Evolutionary conservation across 1,284 basidiomycete species (phyloP).

Genomic region (Ustilago xerochloae): DNA sequence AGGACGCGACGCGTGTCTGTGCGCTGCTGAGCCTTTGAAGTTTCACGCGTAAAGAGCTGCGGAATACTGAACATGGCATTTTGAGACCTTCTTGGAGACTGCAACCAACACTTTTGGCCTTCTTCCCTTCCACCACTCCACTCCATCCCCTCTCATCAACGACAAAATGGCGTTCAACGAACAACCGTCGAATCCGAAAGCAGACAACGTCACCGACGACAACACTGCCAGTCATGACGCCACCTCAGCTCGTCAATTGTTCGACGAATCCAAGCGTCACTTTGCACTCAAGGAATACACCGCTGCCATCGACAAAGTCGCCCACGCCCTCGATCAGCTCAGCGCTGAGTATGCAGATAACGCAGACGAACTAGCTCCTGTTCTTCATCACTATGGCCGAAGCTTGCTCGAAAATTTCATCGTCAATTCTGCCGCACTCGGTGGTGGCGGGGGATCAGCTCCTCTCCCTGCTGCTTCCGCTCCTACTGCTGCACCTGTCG

Average conservation of each 20-base stretch:
- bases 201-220: background rate
- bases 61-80: background rate
- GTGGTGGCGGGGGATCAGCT: slow-evolving; percentile 52
- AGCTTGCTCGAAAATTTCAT: slow-evolving; percentile 63
- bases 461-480: slow-evolving; percentile 29
- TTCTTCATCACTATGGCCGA: slow-evolving; percentile 63
- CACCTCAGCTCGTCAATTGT: slow-evolving; percentile 30
- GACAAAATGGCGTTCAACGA: slow-evolving; percentile 45
- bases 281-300: slow-evolving; percentile 61
- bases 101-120: slow-evolving; percentile 23
- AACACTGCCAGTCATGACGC: background rate
- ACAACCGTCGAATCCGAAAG: slow-evolving; percentile 30
- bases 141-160: background rate
- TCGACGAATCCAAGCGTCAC: slow-evolving; percentile 60
- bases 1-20: slow-evolving; percentile 34
- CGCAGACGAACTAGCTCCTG: slow-evolving; percentile 57
- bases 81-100: background rate
- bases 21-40: background rate
- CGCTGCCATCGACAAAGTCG: slow-evolving; percentile 51
- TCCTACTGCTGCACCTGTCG: slow-evolving; percentile 4
- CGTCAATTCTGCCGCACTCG: slow-evolving; percentile 60
- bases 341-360: slow-evolving; percentile 52
- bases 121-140: background rate
- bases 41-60: background rate
- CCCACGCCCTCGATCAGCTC: slow-evolving; percentile 55